Evolutionary conservation across 345 rosid species (phyloP).

Genomic region (Eucalyptus caleyi): DNA sequence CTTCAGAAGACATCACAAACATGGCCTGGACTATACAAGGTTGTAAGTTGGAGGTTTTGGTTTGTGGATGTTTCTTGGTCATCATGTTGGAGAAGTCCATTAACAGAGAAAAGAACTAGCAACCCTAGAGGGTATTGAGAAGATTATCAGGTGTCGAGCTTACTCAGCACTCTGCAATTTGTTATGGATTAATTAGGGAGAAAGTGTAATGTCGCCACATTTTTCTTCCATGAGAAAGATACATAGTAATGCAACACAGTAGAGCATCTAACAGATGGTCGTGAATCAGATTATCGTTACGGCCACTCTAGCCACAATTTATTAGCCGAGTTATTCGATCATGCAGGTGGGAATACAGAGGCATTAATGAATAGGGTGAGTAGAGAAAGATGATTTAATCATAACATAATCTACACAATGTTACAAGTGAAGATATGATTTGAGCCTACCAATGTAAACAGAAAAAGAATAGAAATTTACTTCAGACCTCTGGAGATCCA

Average conservation of each 20-base stretch:
- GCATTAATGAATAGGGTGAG: not conserved
- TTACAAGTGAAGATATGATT: not conserved
- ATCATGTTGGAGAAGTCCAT: not conserved
- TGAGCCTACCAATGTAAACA: not conserved
- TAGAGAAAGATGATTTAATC: not conserved
- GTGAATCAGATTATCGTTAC: not conserved
- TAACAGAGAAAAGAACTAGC: too few species aligned
- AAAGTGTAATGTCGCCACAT: not conserved
- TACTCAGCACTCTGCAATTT: not conserved
- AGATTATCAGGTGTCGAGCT: not conserved
- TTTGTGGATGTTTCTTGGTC: not conserved
- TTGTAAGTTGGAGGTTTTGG: not conserved
- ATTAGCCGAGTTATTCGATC: not conserved
- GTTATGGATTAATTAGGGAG: not conserved
- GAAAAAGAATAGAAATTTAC: not conserved
- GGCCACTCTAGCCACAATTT: not conserved
- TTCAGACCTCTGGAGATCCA: not conserved
- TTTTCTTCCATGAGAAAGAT: not conserved
- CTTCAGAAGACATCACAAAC: not conserved
- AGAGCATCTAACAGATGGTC: not conserved
- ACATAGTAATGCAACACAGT: rapidly evolving
- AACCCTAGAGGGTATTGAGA: not conserved
- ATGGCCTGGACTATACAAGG: not conserved
- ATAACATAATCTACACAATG: not conserved
- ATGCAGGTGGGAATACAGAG: not conserved